Evolutionary conservation across 2,329 filamentous ascomycete genomes (phyloP).

Genomic region (Ophiostoma pallidulum): DNA sequence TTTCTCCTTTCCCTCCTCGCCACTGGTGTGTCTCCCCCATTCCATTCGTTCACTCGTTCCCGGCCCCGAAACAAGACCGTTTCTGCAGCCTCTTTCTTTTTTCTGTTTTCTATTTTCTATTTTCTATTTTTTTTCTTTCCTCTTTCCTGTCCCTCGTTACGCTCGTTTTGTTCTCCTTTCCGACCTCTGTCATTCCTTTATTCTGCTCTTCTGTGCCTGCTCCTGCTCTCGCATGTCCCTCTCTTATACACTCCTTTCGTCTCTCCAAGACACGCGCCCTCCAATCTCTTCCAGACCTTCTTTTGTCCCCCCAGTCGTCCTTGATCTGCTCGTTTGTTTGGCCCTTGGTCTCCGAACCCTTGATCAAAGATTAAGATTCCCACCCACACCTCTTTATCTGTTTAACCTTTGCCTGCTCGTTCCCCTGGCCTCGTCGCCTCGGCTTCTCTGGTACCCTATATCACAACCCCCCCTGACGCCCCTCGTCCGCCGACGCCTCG

Average conservation of each 20-base stretch:
- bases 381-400: slow-evolving; percentile 4
- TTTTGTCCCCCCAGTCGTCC: slow-evolving; percentile 4
- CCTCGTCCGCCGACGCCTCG: not conserved
- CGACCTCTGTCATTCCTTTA: no score
- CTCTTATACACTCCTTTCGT: no score
- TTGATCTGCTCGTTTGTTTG: slow-evolving; percentile 5
- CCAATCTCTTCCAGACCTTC: no score
- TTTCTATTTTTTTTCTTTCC: no score
- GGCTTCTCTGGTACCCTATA: slow-evolving; percentile 1
- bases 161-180: no score
- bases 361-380: slow-evolving; percentile 7
- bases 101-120: slow-evolving; percentile 14
- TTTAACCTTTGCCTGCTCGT: not conserved
- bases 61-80: slow-evolving; percentile 7
- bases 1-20: slow-evolving; percentile 5
- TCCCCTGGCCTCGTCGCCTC: not conserved
- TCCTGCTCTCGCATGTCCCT: no score
- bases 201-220: no score
- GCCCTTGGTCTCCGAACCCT: slow-evolving; percentile 4
- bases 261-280: no score
- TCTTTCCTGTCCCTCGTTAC: no score
- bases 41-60: slow-evolving; percentile 9
- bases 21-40: not conserved
- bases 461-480: not conserved
- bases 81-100: slow-evolving; percentile 9